phyloP scores from a whole-genome alignment of 257 asterid species.

The Lycium ferocissimum region DNA sequence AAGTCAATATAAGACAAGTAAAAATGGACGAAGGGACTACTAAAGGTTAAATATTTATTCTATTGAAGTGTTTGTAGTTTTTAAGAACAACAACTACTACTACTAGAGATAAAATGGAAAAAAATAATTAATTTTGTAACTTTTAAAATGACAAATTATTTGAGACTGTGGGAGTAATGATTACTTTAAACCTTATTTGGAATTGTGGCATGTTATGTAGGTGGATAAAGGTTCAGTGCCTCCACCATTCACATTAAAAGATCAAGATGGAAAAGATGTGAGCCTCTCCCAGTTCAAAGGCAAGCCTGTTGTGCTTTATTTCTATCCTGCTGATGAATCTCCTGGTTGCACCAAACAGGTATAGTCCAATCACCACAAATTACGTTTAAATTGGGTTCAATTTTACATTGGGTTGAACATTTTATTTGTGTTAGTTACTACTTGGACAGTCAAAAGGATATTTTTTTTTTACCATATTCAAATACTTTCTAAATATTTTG shows the following conservation, averaged over 20 bases:
- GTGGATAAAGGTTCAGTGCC: conserved; percentile 76
- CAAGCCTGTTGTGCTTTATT: conserved; percentile 88
- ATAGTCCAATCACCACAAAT: neutral
- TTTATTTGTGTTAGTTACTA: neutral
- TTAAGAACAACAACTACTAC: no score
- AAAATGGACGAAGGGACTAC: no score
- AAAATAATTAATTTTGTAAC: no score
- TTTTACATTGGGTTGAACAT: neutral
- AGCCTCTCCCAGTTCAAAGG: conserved; percentile 89
- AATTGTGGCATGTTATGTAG: conserved; percentile 42
- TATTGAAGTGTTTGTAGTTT: no score
- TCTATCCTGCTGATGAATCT: conserved; percentile 98
- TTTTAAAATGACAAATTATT: no score
- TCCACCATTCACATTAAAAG: conserved; percentile 83
- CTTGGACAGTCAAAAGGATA: no score
- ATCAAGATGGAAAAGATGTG: conserved; percentile 87
- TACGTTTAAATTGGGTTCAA: neutral
- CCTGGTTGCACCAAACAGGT: conserved; percentile 99
- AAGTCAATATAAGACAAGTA: no score
- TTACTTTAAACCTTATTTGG: no score
- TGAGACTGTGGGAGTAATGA: no score
- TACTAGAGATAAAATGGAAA: no score
- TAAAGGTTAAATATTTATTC: no score
- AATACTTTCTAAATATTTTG: neutral
- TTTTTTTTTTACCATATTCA: no score